Evolutionary conservation across 2,329 filamentous ascomycete species (phyloP), one percentile per base, ranked within the genome.

Genomic region (Volutella citrinella): DNA sequence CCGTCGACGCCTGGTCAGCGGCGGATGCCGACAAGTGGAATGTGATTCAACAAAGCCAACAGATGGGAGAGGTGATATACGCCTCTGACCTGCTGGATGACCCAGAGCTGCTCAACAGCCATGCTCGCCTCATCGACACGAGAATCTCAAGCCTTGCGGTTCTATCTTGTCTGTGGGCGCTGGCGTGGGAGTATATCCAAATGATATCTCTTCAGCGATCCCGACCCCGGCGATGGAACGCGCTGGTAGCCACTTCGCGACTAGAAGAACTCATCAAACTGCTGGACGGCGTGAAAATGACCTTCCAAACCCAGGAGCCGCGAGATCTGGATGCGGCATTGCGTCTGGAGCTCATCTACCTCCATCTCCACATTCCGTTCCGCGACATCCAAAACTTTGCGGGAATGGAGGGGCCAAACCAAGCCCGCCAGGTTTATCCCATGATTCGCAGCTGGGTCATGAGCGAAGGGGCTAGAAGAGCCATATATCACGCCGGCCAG

Each of bases 321-420:
- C 0, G 55, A 63, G 22, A 51, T 60, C 1, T 43, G 46, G 3
- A 49, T 68, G 19, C 37, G 59, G 0, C n/a, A n/a, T n/a, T n/a
- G n/a, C n/a, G n/a, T n/a, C 49, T 59, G 2, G 59, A 67, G 25
- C 46, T 57, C 3, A 49, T 56, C 5, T 50, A 56, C 0, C 50
- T 67, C 21, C 58, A 64, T 7, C 48, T 69, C 1, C 51, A 67
- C 19, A 60, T 64, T 35, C 65, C 66, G 0, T 55, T 69, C 1
- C 66, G 68, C 18, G 60, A 65, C 6, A 51, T 69, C 0, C 64
- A 69, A 10, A 52, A 64, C 2, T 65, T 68, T 15, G 64, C 65
- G 1, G 65, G 65, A 5, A 66, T 66, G 28, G 59, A 65, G 14
- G 64, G 64, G 5, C 55, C 59, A 10, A 56, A 64, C 15, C 61